These are phyloP conservation scores for Spiraea crenata DNA, from an alignment of 331 rosid genomes.

Conservation along the genomic window DNA sequence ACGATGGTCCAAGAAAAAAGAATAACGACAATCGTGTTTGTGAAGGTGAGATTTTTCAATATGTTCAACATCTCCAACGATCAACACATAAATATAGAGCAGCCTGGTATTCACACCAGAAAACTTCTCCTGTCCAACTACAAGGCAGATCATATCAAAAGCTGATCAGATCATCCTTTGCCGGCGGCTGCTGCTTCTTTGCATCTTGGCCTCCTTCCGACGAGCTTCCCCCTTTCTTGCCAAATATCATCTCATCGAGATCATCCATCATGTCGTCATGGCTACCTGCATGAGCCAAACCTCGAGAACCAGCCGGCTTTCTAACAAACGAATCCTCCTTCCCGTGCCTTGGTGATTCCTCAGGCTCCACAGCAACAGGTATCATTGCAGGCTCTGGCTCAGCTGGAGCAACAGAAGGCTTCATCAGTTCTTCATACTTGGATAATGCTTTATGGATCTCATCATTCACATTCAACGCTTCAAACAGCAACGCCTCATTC, in stretches of 20 bases:
- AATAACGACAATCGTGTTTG: constrained; percentile 15
- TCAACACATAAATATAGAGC: constrained; percentile 30
- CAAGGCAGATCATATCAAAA: constrained; percentile 39
- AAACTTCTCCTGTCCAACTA: constrained; percentile 16
- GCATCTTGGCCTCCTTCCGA: constrained; percentile 52
- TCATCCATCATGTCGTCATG: constrained; percentile 98
- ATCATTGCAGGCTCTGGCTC: constrained; percentile 95
- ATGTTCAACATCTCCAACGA: constrained; percentile 14
- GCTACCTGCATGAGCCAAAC: constrained; percentile 54
- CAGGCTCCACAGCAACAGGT: constrained; percentile 93
- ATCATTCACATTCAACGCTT: constrained; percentile 90
- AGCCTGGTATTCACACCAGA: constrained; percentile 21
- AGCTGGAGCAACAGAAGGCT: constrained; percentile 43
- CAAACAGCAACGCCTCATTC: constrained; percentile 88
- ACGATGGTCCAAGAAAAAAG: constrained; percentile 22
- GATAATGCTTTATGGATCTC: constrained; percentile 82
- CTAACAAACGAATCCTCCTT: constrained; percentile 71
- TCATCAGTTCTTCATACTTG: constrained; percentile 68
- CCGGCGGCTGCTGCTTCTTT: constrained; percentile 64
- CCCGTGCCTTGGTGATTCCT: constrained; percentile 63
- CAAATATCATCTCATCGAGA: constrained; percentile 98
- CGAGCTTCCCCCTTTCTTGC: constrained; percentile 63
- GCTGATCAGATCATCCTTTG: constrained; percentile 85
- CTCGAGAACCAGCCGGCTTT: constrained; percentile 69
- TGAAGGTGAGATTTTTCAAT: constrained; percentile 14